A percentile compares a stretch with the other conserved stretches of the same genome.
Conservation (phyloP, 1,139 yeast species). For the Geotrichum europaeum region DNA sequence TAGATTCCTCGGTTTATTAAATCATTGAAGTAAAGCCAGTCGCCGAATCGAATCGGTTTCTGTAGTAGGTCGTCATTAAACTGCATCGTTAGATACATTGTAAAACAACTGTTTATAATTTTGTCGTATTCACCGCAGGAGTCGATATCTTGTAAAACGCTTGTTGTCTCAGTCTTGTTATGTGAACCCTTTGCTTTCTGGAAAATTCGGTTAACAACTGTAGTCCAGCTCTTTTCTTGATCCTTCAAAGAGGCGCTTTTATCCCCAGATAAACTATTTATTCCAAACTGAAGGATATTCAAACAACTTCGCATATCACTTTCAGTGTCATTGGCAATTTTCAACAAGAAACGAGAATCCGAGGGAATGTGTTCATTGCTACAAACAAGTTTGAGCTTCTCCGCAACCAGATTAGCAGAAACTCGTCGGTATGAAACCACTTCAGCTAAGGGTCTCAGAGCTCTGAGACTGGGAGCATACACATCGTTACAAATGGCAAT, state of each 20-base stretch:
- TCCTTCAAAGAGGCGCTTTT: conserved; percentile 21
- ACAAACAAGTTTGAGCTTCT: conserved; percentile 48
- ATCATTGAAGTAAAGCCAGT: conserved; percentile 75
- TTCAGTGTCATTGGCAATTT: conserved; percentile 65
- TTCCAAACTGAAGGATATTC: conserved; percentile 71
- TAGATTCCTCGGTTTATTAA: conserved; percentile 41
- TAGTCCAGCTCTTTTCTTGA: conserved; percentile 22
- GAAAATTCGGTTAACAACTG: conserved; percentile 29
- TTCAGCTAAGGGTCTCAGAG: conserved; percentile 67
- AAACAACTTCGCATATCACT: conserved; percentile 85
- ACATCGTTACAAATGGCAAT: conserved; percentile 89
- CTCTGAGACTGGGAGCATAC: conserved; percentile 66
- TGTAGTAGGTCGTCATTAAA: conserved; percentile 59
- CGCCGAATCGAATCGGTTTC: conserved; percentile 63
- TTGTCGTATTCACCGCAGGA: conserved; percentile 51
- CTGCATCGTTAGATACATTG: conserved; percentile 49
- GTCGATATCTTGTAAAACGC: conserved; percentile 40
- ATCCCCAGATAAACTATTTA: conserved; percentile 21
- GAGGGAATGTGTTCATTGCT: conserved; percentile 40
- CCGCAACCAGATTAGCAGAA: conserved; percentile 43
- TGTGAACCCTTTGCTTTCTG: conserved; percentile 15
- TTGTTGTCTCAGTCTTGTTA: conserved; percentile 1
- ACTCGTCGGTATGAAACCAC: conserved; percentile 62
- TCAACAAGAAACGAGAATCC: conserved; percentile 40
- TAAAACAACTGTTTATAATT: conserved; percentile 64